Evolutionary conservation across 805 yeast genomes (phyloP).

Genomic region (Wickerhamomyces chambardii): DNA sequence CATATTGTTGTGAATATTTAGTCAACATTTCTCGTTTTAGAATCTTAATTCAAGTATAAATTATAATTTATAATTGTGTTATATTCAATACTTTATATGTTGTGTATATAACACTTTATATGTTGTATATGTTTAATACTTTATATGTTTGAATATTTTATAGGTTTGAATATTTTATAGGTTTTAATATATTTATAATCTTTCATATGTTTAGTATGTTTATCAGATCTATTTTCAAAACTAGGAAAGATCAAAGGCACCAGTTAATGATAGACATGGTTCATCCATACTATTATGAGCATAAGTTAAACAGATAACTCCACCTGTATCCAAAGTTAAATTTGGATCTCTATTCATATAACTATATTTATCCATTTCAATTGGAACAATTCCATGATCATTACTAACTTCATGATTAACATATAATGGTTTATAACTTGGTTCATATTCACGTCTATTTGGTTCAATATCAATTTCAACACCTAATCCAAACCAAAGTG

Average conservation of each 20-base stretch:
- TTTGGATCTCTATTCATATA: constrained; percentile 53
- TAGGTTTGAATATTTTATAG: too few species aligned
- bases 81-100: too few species aligned
- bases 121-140: too few species aligned
- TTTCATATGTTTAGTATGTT: too few species aligned
- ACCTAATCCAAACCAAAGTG: constrained; percentile 62
- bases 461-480: constrained; percentile 10
- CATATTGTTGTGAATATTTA: too few species aligned
- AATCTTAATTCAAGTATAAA: too few species aligned
- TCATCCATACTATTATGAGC: constrained; percentile 79
- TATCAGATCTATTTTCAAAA: too few species aligned
- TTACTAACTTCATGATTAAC: constrained; percentile 16
- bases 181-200: too few species aligned
- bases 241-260: constrained; percentile 65
- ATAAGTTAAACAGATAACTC: constrained; percentile 85
- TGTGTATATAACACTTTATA: too few species aligned
- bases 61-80: too few species aligned
- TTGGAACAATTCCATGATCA: constrained; percentile 21
- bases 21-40: too few species aligned
- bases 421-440: constrained; percentile 8
- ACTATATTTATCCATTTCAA: constrained; percentile 22
- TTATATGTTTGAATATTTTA: too few species aligned
- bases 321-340: constrained; percentile 89
- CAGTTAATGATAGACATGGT: constrained; percentile 81
- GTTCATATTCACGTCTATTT: constrained; percentile 8